phyloP scores from a whole-genome alignment of 176 grass and related monocot species.

The Poa pratensis region DNA sequence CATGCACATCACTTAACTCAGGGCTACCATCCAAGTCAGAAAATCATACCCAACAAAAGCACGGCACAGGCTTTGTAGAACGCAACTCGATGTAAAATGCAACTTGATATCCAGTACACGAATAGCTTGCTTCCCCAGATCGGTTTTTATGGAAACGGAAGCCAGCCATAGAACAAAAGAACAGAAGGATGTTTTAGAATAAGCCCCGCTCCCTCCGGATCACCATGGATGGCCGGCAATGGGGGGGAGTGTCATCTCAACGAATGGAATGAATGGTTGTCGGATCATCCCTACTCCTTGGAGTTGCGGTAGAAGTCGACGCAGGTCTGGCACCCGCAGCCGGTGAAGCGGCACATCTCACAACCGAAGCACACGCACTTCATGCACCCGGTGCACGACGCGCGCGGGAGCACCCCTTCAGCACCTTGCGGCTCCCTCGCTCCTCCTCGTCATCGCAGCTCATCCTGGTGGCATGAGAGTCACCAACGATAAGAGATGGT shows the following conservation, averaged over 20 bases:
- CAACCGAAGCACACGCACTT: slow-evolving; percentile 97
- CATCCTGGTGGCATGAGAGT: slow-evolving; percentile 39
- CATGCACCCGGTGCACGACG: slow-evolving; percentile 82
- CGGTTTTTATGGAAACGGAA: slow-evolving; percentile 13
- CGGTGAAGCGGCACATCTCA: slow-evolving; percentile 84
- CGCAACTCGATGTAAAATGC: slow-evolving; percentile 23
- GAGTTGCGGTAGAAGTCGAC: slow-evolving; percentile 83
- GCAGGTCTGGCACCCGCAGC: slow-evolving; percentile 92
- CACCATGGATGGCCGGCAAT: background rate
- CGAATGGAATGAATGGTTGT: slow-evolving; percentile 40
- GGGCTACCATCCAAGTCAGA: background rate
- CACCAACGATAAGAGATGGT: background rate
- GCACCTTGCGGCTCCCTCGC: slow-evolving; percentile 84
- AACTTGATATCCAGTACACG: background rate
- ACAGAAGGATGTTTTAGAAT: slow-evolving; percentile 21
- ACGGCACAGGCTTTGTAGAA: background rate
- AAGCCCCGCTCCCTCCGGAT: background rate
- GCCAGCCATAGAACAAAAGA: background rate
- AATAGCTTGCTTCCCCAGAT: slow-evolving; percentile 1
- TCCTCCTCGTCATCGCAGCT: slow-evolving; percentile 89
- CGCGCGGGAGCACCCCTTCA: slow-evolving; percentile 69
- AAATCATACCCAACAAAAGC: background rate
- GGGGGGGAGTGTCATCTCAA: background rate
- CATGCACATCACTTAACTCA: background rate
- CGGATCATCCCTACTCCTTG: slow-evolving; percentile 26